Evolutionary conservation across 1,139 yeast genomes (phyloP), one percentile per base, ranked within the genome.

Genomic region (Kazachstania sp.): DNA sequence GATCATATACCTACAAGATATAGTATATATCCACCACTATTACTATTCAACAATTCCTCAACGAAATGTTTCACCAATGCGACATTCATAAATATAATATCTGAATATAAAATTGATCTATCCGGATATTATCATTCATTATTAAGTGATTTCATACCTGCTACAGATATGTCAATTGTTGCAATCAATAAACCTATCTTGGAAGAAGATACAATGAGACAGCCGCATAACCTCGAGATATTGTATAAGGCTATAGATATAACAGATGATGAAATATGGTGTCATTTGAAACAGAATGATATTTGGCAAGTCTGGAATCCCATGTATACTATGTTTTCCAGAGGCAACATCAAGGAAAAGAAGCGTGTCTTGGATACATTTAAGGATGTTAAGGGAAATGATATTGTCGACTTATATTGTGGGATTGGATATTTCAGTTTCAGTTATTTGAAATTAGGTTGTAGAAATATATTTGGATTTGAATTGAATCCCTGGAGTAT

Each of bases 291-390:
- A 2, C 96, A 87, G 59, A 86, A 87, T 61, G 90, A 88, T 1
- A 78, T 87, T 5, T 70, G 64, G 51, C 96, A 87, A 59, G 73
- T 77, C 2, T 87, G 95, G 95, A 86, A 92, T 3, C 96, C 96
- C 0, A 62, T 73, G 46, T 83, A 79, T 59, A 86, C 95, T 12
- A 87, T 87, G 96, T 87, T 87, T 60, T 81, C 90, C 36, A 66
- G 95, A n/a, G 96, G 95, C 0, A 87, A 87, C 59, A 78, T 87
- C 55, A 83, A 82, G 53, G 96, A 87, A 59, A 87, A 87, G 63
- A 75, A 79, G 15, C 66, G 96, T 20, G 73, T 87, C 0, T 61
- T 83, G 45, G 70, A 69, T 29, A 49, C 51, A 4, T 74, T 71
- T 58, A 49, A 51, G 7, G 56, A 63, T 12, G 66, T 79, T 2